Conservation (phyloP, 225 moss, liverwort and hornwort genomes). For the Rhytidiadelphus loreus region DNA sequence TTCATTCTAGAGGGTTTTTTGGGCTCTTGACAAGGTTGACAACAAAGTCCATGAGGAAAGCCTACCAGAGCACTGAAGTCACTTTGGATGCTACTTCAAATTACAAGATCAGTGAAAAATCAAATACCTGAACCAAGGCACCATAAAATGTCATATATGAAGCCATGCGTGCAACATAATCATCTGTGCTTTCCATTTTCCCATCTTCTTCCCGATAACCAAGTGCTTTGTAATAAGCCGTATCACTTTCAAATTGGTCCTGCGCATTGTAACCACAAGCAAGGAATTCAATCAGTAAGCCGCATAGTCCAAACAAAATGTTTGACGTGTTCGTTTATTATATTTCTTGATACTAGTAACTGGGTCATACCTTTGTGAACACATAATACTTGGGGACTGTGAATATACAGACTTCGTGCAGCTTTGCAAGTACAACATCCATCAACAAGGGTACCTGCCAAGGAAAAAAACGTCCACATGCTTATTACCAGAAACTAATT, state of each 20-base stretch:
- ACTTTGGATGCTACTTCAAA: not conserved
- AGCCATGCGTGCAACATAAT: constrained; percentile 78
- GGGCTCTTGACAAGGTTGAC: not conserved
- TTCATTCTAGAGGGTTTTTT: not conserved
- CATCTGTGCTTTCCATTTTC: constrained; percentile 86
- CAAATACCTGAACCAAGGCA: constrained; percentile 62
- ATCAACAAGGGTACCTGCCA: constrained; percentile 75
- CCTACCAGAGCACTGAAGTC: not conserved
- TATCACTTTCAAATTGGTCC: constrained; percentile 66
- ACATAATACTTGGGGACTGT: constrained; percentile 85
- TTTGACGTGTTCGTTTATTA: not conserved
- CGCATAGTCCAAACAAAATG: not conserved
- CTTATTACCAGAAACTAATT: not conserved
- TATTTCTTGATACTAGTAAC: not conserved
- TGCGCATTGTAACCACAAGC: constrained; percentile 12
- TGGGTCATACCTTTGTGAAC: constrained; percentile 58
- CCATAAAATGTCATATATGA: constrained; percentile 93
- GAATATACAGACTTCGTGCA: constrained; percentile 84
- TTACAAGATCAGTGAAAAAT: not conserved
- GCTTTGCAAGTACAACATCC: constrained; percentile 81
- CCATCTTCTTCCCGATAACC: constrained; percentile 71
- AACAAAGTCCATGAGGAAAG: not conserved
- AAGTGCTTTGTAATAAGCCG: constrained; percentile 63
- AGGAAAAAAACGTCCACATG: not conserved
- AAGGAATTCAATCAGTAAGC: not conserved